Percentiles rank a stretch among this genome's conserved stretches.
These are phyloP conservation scores for Tetraselmis chui DNA, from an alignment of 139 green algal species.

Conservation along the genomic window DNA sequence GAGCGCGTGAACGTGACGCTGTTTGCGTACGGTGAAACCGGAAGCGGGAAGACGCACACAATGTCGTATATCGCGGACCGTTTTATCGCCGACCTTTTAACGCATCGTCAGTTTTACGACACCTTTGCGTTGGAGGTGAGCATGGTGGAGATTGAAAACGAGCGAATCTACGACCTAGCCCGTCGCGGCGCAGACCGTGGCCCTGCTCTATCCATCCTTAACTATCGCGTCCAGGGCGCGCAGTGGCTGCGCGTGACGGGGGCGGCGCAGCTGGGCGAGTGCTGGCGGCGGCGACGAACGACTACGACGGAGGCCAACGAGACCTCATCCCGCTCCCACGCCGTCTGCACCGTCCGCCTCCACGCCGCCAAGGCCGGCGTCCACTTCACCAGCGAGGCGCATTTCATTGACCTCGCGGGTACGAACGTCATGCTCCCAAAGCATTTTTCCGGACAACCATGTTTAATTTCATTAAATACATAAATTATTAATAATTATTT, in stretches of 20 bases:
- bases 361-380: background rate
- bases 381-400: background rate
- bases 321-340: background rate
- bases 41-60: background rate
- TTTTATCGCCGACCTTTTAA: background rate
- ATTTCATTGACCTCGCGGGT: background rate
- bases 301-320: background rate
- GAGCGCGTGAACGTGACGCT: background rate
- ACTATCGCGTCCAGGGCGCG: background rate
- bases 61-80: background rate
- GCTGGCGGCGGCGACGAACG: background rate
- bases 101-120: background rate
- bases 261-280: background rate
- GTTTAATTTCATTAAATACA: no score
- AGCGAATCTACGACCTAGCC: background rate
- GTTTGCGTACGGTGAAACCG: background rate
- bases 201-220: background rate
- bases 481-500: no score
- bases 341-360: background rate
- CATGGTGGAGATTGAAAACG: background rate
- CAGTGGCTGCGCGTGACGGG: background rate
- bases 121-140: background rate
- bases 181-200: background rate
- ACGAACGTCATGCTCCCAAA: no score
- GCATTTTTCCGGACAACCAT: no score